These are phyloP conservation scores for Tremellales sp. DNA, from an alignment of 1,284 basidiomycete genomes.

Conservation along the genomic window DNA sequence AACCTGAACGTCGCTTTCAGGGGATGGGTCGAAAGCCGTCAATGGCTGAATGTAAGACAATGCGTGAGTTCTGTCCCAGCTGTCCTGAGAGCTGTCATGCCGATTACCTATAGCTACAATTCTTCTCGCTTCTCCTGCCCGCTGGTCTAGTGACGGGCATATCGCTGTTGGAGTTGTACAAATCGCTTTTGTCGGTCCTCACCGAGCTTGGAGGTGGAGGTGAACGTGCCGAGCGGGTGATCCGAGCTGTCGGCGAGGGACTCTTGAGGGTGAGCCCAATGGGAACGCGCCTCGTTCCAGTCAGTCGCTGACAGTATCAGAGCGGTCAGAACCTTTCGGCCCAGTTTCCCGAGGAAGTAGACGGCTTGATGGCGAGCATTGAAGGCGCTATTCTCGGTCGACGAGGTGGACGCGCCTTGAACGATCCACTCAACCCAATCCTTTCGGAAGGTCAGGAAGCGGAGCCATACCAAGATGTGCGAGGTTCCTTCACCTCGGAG, in stretches of 20 bases:
- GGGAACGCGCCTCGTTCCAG: neutral
- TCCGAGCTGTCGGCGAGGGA: constrained; percentile 80
- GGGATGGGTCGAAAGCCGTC: constrained; percentile 72
- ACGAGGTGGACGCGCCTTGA: constrained; percentile 22
- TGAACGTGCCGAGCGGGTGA: constrained; percentile 75
- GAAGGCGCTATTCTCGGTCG: constrained; percentile 38
- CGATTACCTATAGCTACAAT: constrained; percentile 63
- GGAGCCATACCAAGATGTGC: constrained; percentile 32
- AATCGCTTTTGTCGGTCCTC: constrained; percentile 75
- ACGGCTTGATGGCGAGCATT: constrained; percentile 29
- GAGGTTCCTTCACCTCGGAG: no score
- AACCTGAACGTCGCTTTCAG: constrained; percentile 86
- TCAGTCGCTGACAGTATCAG: constrained; percentile 30
- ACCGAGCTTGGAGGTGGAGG: constrained; percentile 88
- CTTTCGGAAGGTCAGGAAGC: constrained; percentile 28
- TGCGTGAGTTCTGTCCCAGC: constrained; percentile 58
- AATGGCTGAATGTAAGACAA: constrained; percentile 81
- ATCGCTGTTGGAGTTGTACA: constrained; percentile 71
- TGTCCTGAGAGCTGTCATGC: neutral
- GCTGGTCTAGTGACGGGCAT: constrained; percentile 67
- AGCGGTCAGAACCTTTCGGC: constrained; percentile 33
- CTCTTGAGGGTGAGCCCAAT: constrained; percentile 67
- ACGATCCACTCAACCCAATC: constrained; percentile 35
- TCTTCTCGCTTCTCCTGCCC: constrained; percentile 79
- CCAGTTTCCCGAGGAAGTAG: constrained; percentile 31